These are phyloP conservation scores for Eucalyptus curtisii DNA, from an alignment of 345 rosid species.

Conservation along the genomic window DNA sequence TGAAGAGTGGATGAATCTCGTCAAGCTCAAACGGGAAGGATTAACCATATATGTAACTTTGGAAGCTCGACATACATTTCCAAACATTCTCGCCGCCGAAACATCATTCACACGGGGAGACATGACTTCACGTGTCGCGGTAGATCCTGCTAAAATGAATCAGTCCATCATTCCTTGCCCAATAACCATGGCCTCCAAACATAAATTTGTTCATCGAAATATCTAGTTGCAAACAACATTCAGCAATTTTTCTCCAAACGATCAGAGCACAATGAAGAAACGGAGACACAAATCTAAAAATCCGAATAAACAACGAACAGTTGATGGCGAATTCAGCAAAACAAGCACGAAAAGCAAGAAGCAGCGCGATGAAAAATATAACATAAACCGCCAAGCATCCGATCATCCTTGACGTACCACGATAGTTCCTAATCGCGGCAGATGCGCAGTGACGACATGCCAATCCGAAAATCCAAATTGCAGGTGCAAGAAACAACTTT, in stretches of 20 bases:
- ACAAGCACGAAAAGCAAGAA: background rate
- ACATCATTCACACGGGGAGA: background rate
- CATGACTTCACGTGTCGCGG: background rate
- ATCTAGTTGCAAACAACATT: background rate
- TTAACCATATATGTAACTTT: background rate
- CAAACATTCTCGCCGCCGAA: background rate
- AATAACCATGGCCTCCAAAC: background rate
- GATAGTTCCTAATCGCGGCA: background rate
- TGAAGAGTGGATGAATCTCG: slow-evolving; percentile 15
- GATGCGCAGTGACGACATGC: background rate
- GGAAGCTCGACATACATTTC: background rate
- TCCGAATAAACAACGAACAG: background rate
- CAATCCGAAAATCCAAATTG: background rate
- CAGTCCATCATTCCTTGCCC: background rate
- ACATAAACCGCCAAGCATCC: background rate
- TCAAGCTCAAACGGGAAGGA: background rate
- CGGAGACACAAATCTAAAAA: background rate
- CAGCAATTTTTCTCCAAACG: background rate
- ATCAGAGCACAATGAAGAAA: background rate
- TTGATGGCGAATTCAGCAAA: background rate
- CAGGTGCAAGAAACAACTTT: background rate
- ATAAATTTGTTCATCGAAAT: background rate
- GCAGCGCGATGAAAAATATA: background rate
- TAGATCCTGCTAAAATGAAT: background rate
- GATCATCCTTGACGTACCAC: background rate